These are phyloP conservation scores for Triticum dicoccoides DNA, from an alignment of 176 grass and related monocot genomes.

Conservation along the genomic window DNA sequence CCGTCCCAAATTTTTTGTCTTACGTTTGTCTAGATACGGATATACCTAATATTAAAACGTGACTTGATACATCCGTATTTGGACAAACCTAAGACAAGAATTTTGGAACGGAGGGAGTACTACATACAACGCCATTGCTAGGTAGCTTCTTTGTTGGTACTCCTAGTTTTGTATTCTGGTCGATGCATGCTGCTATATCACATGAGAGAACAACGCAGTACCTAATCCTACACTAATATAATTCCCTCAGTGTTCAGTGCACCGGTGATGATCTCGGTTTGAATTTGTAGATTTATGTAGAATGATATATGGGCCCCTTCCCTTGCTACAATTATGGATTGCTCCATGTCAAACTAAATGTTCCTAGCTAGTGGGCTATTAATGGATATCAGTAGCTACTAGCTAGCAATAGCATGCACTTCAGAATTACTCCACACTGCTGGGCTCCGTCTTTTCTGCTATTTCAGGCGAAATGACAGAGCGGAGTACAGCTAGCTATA, in stretches of 20 bases:
- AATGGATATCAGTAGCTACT: constrained; percentile 23
- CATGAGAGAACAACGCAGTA: background rate
- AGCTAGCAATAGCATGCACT: constrained; percentile 24
- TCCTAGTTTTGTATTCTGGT: background rate
- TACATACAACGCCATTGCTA: too few species aligned
- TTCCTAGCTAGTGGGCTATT: constrained; percentile 9
- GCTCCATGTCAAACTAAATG: constrained; percentile 16
- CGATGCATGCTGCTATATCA: background rate
- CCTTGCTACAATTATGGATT: background rate
- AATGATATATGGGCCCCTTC: background rate
- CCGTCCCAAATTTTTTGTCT: too few species aligned
- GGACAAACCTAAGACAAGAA: too few species aligned
- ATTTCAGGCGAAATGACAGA: constrained; percentile 16
- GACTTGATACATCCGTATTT: too few species aligned
- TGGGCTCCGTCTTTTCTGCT: background rate
- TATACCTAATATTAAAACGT: too few species aligned
- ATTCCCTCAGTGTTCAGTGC: background rate
- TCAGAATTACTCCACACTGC: constrained; percentile 17
- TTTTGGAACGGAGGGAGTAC: too few species aligned
- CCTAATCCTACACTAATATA: background rate
- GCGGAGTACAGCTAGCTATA: background rate
- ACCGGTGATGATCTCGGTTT: background rate
- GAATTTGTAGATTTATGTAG: background rate
- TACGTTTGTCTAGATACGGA: too few species aligned
- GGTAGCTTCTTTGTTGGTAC: too few species aligned